Base-by-base conservation (phyloP, 1,284 basidiomycete genomes). In the Pulveroboletus sp. region DNA sequence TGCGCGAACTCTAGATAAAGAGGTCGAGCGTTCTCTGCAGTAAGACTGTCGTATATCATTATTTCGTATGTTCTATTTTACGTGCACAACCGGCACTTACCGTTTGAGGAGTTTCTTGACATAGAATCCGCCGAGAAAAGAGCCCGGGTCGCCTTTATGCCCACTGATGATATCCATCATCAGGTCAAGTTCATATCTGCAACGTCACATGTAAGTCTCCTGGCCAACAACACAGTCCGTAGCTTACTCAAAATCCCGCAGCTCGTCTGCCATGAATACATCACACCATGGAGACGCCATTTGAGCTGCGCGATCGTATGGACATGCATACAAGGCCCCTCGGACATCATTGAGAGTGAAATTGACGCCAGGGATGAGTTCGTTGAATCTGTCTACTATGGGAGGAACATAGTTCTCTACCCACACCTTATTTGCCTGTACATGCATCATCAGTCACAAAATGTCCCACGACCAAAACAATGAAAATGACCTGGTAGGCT, bases 1-100 rank as follows among this genome's bases (percentile, higher is more conserved):
- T 81, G 79, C 1, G 73, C 78, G 60, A 81, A 81, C 58, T 81
- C 78, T 36, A 81, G 69, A 63, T 75, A 73, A 15, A 77, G 63
- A 35, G 67, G 50, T 44, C 71, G 58, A n/a, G 73, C 72, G 52
- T 65, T 55, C 24, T 59, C 66, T 13, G 63, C 48, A 33, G 72
- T 71, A 50, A 78, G 71, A 12, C 76, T 77, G 21, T 43, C 32
- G 9, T 4, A n/a, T 9, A n/a, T 17, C 1, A 39, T 32, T 29
- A 45, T 37, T 19, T 21, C 12, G 5, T 10, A 11, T 36, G 10
- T 40, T 51, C 17, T 8, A 40, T 19, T 9, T 36, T n/a, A n/a
- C 10, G 9, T 16, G 26, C 29, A 33, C n/a, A n/a, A 9, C 10
- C 4, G 11, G 41, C 8, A 35, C 66, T 39, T 51, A 73, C 71